Evolutionary conservation across 108 stramenopile genomes (phyloP).

Genomic region (Parmales sp.): DNA sequence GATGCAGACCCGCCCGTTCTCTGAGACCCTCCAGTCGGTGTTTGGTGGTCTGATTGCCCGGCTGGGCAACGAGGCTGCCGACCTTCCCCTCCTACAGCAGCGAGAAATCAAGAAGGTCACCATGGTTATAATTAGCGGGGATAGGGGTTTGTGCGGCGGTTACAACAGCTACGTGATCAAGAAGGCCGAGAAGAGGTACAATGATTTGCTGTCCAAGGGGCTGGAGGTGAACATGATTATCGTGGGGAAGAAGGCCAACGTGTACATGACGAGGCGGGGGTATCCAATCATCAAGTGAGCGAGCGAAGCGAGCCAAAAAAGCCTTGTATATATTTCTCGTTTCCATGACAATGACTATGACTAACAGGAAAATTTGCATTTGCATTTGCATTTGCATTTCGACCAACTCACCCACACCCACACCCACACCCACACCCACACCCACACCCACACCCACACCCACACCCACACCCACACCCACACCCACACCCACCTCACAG

Average conservation of each 20-base stretch:
- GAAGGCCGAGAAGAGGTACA: slow-evolving; percentile 76
- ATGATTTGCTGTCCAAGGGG: slow-evolving; percentile 65
- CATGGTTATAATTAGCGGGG: slow-evolving; percentile 75
- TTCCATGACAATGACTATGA: no score
- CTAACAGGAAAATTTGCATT: no score
- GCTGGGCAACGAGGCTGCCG: slow-evolving; percentile 66
- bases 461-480: background rate
- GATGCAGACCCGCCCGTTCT: slow-evolving; percentile 87
- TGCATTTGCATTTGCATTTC: no score
- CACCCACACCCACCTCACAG: slow-evolving; percentile 65
- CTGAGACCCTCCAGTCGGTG: slow-evolving; percentile 86
- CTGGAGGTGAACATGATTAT: slow-evolving; percentile 75
- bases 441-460: background rate
- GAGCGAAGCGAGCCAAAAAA: no score
- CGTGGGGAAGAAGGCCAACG: slow-evolving; percentile 81
- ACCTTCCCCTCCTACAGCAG: slow-evolving; percentile 83
- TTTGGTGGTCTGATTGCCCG: slow-evolving; percentile 78
- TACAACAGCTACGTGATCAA: slow-evolving; percentile 96
- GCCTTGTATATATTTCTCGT: no score
- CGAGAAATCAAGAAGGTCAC: slow-evolving; percentile 94
- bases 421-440: background rate
- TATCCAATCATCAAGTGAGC: no score
- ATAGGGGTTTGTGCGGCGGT: slow-evolving; percentile 89
- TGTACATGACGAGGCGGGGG: slow-evolving; percentile 60
- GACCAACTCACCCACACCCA: background rate